A percentile compares a stretch with the other conserved stretches of the same genome.
Evolutionary conservation across 2,329 filamentous ascomycete species (phyloP).

Genomic region (Claviceps cyperi): DNA sequence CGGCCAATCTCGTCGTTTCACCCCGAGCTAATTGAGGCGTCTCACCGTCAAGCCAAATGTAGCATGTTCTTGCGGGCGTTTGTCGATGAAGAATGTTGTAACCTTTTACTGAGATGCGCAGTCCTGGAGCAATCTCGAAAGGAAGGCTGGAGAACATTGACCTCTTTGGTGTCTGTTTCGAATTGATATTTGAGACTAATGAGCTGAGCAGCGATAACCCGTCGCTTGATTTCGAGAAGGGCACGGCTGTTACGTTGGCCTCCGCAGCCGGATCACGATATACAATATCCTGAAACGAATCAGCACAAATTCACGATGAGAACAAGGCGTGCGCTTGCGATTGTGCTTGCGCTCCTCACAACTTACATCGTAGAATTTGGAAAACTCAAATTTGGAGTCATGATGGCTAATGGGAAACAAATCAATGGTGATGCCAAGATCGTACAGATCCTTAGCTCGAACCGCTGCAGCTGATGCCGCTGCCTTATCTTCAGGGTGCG

Average conservation of each 20-base stretch:
- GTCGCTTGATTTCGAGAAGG: constrained; percentile 53
- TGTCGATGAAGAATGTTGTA: constrained; percentile 83
- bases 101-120: constrained; percentile 83
- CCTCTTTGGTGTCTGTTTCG: constrained; percentile 73
- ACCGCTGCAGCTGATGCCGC: constrained; percentile 65
- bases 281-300: constrained; percentile 57
- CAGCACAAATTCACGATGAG: not conserved
- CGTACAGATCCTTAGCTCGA: constrained; percentile 86
- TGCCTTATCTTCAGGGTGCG: constrained; percentile 58
- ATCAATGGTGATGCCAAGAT: constrained; percentile 81
- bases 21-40: constrained; percentile 65
- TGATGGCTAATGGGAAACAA: constrained; percentile 73
- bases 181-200: constrained; percentile 77
- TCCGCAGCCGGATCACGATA: constrained; percentile 66
- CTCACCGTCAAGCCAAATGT: constrained; percentile 80
- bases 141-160: constrained; percentile 77
- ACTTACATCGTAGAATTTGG: constrained; percentile 79
- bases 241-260: constrained; percentile 37
- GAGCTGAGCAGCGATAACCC: constrained; percentile 68
- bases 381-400: constrained; percentile 60
- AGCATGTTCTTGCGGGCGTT: constrained; percentile 65
- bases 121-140: constrained; percentile 70
- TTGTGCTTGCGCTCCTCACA: not conserved
- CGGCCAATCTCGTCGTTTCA: constrained; percentile 59
- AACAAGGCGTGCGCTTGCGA: not conserved